These are phyloP conservation scores for Verbascum thapsus DNA, from an alignment of 257 asterid genomes.

Conservation along the genomic window DNA sequence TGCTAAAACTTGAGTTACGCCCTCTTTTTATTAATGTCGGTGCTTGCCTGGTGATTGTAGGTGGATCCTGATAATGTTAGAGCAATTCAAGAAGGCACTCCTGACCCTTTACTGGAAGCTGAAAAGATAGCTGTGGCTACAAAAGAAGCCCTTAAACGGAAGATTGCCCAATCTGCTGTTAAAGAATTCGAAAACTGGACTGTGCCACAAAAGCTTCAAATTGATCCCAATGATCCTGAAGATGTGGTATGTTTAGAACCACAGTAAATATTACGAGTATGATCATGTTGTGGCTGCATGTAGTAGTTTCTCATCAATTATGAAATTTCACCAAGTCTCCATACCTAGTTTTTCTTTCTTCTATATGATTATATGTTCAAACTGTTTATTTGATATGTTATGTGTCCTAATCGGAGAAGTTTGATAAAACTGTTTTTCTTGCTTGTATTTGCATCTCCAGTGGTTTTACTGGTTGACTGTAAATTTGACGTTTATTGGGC, in stretches of 20 bases:
- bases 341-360: neutral
- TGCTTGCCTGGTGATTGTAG: conserved; percentile 48
- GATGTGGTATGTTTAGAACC: conserved; percentile 74
- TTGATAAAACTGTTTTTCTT: neutral
- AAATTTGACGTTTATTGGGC: conserved; percentile 12
- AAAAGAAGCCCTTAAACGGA: conserved; percentile 91
- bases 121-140: conserved; percentile 91
- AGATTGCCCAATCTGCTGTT: conserved; percentile 83
- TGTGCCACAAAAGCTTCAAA: conserved; percentile 83
- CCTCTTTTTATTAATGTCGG: neutral
- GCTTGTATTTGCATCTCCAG: neutral
- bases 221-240: conserved; percentile 90
- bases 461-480: conserved; percentile 6
- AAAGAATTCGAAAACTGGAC: conserved; percentile 70
- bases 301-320: conserved; percentile 3
- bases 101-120: conserved; percentile 82
- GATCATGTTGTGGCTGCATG: conserved; percentile 8
- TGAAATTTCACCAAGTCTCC: neutral
- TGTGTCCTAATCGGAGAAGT: conserved; percentile 5
- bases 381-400: neutral
- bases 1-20: neutral
- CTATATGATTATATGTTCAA: neutral
- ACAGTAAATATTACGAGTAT: conserved; percentile 18
- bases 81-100: conserved; percentile 57
- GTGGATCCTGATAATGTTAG: conserved; percentile 93